These are phyloP conservation scores for Xerophyta viscosa DNA, from an alignment of 106 monocot genomes.

Conservation along the genomic window DNA sequence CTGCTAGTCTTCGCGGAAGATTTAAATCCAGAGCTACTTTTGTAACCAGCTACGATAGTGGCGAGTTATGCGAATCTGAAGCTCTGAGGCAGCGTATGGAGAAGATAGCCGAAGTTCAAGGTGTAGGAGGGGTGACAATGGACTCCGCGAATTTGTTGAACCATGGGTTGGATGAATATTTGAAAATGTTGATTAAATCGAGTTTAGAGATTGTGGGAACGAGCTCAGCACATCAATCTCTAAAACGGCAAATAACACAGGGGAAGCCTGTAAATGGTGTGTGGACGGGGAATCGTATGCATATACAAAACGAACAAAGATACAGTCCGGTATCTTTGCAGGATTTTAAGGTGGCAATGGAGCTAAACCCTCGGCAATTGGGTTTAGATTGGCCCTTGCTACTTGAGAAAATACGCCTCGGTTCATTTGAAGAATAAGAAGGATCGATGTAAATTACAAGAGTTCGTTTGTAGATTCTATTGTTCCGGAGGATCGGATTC, in stretches of 20 bases:
- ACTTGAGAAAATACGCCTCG: slow-evolving; percentile 45
- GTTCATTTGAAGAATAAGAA: slow-evolving; percentile 48
- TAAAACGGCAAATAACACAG: slow-evolving; percentile 14
- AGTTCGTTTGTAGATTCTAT: no score
- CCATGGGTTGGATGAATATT: slow-evolving; percentile 71
- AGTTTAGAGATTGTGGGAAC: slow-evolving; percentile 43
- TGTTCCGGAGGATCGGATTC: no score
- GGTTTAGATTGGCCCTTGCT: slow-evolving; percentile 55
- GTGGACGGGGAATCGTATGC: slow-evolving; percentile 31
- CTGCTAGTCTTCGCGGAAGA: slow-evolving; percentile 57
- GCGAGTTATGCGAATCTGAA: slow-evolving; percentile 51
- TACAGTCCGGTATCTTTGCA: slow-evolving; percentile 24
- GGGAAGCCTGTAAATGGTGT: slow-evolving; percentile 47
- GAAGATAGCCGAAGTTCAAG: slow-evolving; percentile 43
- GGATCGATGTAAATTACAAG: not conserved
- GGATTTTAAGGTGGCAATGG: slow-evolving; percentile 67
- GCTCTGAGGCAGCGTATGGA: slow-evolving; percentile 66
- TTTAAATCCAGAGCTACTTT: slow-evolving; percentile 9
- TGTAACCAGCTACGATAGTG: slow-evolving; percentile 24
- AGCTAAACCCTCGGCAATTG: slow-evolving; percentile 56
- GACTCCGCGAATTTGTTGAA: slow-evolving; percentile 90
- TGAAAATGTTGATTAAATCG: slow-evolving; percentile 64
- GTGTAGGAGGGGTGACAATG: slow-evolving; percentile 35
- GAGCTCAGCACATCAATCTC: slow-evolving; percentile 18
- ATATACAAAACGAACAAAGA: slow-evolving; percentile 22